Percentiles rank a stretch among this genome's conserved stretches.
These are phyloP conservation scores for Huntiella omanensis DNA, from an alignment of 2,329 filamentous ascomycete species.

Conservation along the genomic window DNA sequence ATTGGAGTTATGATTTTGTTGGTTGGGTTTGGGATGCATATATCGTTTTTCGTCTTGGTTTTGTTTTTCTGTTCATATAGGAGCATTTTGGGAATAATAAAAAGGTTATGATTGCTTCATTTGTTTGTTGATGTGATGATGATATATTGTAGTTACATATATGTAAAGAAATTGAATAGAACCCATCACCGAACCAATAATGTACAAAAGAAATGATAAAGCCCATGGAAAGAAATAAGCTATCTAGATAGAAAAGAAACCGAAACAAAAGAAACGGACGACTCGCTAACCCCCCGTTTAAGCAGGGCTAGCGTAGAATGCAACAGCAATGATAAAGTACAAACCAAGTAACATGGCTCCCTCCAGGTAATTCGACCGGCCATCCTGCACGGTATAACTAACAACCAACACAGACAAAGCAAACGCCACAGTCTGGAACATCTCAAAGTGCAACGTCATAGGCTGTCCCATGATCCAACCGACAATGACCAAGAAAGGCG, in stretches of 20 bases:
- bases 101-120: background rate
- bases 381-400: conserved; percentile 60
- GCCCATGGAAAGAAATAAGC: background rate
- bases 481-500: conserved; percentile 60
- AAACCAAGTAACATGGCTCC: conserved; percentile 46
- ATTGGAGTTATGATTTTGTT: background rate
- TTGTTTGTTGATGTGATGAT: background rate
- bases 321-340: conserved; percentile 41
- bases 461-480: conserved; percentile 56
- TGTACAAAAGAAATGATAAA: background rate
- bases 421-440: conserved; percentile 73
- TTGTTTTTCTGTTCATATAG: background rate
- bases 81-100: conserved; percentile 3
- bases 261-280: background rate
- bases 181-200: background rate
- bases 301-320: conserved; percentile 36
- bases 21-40: conserved; percentile 1
- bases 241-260: background rate
- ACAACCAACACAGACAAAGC: conserved; percentile 59
- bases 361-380: conserved; percentile 70
- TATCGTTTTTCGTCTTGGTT: background rate
- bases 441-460: conserved; percentile 69
- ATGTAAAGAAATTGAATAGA: no score
- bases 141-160: no score
- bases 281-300: conserved; percentile 11